Percentiles rank a stretch among this genome's conserved stretches.
These are phyloP conservation scores for Coemansia aciculifera DNA, from an alignment of 192 early-diverging fungal genomes.

Conservation along the genomic window DNA sequence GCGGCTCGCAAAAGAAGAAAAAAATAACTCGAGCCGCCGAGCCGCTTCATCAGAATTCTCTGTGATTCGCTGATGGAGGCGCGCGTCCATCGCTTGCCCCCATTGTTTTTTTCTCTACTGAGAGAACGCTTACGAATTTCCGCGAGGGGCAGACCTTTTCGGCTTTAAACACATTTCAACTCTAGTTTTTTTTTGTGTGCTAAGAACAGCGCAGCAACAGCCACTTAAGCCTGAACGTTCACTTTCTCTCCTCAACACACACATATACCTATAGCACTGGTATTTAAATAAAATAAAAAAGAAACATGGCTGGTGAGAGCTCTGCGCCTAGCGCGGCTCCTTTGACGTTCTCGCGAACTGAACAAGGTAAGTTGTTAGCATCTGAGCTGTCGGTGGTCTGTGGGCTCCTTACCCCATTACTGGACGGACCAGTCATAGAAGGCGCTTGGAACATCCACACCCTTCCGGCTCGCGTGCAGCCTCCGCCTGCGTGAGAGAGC, in stretches of 20 bases:
- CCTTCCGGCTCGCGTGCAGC: background rate
- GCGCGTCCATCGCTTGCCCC: background rate
- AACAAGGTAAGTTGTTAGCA: constrained; percentile 25
- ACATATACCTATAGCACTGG: background rate
- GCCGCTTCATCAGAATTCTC: background rate
- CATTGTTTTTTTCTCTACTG: background rate
- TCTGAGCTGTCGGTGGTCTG: background rate
- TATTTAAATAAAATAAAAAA: background rate
- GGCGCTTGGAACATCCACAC: background rate
- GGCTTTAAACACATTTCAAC: background rate
- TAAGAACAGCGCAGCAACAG: background rate
- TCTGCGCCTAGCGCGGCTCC: background rate
- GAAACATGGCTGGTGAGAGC: constrained; percentile 13
- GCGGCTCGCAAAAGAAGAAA: background rate
- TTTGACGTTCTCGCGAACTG: constrained; percentile 15
- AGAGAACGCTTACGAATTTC: background rate
- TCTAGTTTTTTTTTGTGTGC: background rate
- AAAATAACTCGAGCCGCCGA: background rate
- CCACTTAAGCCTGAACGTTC: background rate
- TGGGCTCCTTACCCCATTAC: background rate
- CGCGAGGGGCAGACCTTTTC: background rate
- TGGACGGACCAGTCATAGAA: constrained; percentile 5
- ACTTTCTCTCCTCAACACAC: background rate
- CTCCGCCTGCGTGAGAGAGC: background rate
- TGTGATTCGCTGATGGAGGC: background rate